phyloP scores from a whole-genome alignment of 2,329 filamentous ascomycete species.

The Endoconidiophora polonica region DNA sequence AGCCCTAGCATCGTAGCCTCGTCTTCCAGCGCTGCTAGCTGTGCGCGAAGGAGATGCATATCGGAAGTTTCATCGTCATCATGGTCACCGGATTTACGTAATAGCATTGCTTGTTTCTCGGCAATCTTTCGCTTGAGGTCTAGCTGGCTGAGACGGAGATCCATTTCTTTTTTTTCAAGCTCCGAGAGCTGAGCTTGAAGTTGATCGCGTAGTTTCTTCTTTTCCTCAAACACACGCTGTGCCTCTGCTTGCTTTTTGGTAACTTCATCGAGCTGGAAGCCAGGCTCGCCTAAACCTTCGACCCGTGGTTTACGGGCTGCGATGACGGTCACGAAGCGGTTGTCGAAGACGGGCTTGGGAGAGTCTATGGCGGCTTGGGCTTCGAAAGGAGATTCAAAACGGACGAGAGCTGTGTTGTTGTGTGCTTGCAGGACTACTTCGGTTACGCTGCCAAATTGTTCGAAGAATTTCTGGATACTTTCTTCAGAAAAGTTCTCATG shows the following conservation, averaged over 20 bases:
- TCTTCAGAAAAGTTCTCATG: constrained; percentile 51
- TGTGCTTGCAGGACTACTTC: constrained; percentile 49
- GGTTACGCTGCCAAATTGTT: constrained; percentile 49
- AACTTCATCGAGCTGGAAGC: constrained; percentile 55
- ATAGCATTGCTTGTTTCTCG: constrained; percentile 42
- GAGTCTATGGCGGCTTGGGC: constrained; percentile 58
- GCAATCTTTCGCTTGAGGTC: constrained; percentile 46
- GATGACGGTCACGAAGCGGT: constrained; percentile 62
- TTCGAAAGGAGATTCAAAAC: constrained; percentile 46
- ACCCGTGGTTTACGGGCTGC: constrained; percentile 2
- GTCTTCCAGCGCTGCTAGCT: constrained; percentile 55
- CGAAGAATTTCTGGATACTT: constrained; percentile 50
- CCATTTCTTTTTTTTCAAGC: constrained; percentile 46
- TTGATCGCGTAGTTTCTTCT: constrained; percentile 43
- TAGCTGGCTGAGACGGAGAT: constrained; percentile 44
- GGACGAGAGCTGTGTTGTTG: constrained; percentile 52
- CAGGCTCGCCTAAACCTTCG: constrained; percentile 16
- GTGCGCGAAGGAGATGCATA: constrained; percentile 50
- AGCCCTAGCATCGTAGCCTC: constrained; percentile 56
- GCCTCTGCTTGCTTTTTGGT: constrained; percentile 52
- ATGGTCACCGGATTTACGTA: constrained; percentile 18
- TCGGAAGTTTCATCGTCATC: constrained; percentile 24
- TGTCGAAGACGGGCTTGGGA: constrained; percentile 69
- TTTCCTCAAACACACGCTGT: constrained; percentile 52
- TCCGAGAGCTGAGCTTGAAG: constrained; percentile 45